phyloP scores from a whole-genome alignment of 805 yeast species.

The Starmerella ratchasimensis region DNA sequence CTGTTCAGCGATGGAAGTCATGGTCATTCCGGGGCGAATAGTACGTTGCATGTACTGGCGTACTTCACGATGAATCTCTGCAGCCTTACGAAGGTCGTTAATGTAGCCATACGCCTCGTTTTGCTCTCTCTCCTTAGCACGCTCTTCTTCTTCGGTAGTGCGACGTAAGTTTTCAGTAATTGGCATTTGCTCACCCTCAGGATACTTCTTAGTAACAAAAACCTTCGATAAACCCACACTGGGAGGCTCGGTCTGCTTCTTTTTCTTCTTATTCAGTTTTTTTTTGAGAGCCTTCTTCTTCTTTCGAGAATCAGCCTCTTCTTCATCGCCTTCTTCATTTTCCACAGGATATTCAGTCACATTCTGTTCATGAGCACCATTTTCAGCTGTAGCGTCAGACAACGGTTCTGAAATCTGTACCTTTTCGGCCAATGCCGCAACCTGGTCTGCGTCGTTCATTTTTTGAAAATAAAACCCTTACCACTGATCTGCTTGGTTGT shows the following conservation, averaged over 20 bases:
- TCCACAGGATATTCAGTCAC: too few relatives aligned
- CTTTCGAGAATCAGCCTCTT: constrained; percentile 19
- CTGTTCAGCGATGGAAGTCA: constrained; percentile 77
- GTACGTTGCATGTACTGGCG: constrained; percentile 61
- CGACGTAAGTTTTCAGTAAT: constrained; percentile 32
- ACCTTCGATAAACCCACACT: constrained; percentile 49
- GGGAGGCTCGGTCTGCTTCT: constrained; percentile 35
- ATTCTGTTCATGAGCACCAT: constrained; percentile 25
- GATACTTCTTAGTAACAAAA: constrained; percentile 45
- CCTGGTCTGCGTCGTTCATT: too few relatives aligned
- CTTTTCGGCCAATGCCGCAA: too few relatives aligned
- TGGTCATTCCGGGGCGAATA: constrained; percentile 82
- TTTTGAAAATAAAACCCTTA: too few relatives aligned
- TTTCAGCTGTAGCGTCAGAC: too few relatives aligned
- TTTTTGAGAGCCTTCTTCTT: constrained; percentile 38
- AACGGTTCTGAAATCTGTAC: too few relatives aligned
- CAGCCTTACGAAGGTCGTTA: constrained; percentile 85
- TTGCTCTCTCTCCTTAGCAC: constrained; percentile 56
- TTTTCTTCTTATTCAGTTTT: constrained; percentile 46
- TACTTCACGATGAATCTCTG: constrained; percentile 89
- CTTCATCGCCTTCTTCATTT: constrained; percentile 20
- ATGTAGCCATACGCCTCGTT: constrained; percentile 34
- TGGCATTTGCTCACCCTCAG: constrained; percentile 19
- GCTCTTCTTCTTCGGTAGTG: constrained; percentile 72
- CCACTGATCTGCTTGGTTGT: too few relatives aligned